Evolutionary conservation across 257 asterid species (phyloP).

Genomic region (Anisodus tanguticus): DNA sequence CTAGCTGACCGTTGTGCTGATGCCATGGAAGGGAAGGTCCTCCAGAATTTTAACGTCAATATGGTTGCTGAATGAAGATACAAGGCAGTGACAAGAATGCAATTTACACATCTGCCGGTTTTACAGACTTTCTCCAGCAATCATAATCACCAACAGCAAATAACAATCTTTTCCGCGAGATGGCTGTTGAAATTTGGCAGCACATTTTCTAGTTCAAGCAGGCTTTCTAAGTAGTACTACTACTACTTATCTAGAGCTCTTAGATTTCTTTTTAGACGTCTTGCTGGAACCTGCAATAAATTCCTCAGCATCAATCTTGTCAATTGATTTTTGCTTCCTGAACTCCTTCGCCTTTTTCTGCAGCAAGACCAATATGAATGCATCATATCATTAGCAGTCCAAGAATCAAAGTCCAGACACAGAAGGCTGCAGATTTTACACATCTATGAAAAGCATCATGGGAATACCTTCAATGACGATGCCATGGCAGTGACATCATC

Average conservation of each 20-base stretch:
- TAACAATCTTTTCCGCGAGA: neutral
- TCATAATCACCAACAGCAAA: neutral
- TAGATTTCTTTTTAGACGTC: slow-evolving; percentile 56
- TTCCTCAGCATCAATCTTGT: slow-evolving; percentile 66
- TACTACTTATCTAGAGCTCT: slow-evolving; percentile 32
- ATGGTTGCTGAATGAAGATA: neutral
- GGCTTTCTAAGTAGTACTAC: neutral
- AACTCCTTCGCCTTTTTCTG: slow-evolving; percentile 80
- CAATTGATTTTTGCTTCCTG: slow-evolving; percentile 53
- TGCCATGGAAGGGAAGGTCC: slow-evolving; percentile 20
- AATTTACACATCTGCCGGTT: neutral
- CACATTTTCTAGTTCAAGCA: neutral
- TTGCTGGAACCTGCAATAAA: slow-evolving; percentile 61
- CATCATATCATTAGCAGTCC: slow-evolving; percentile 6
- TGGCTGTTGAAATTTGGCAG: neutral
- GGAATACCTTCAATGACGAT: slow-evolving; percentile 66
- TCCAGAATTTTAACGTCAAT: neutral
- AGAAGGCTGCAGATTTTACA: neutral
- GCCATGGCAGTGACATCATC: slow-evolving; percentile 64
- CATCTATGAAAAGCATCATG: neutral
- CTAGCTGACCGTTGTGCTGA: slow-evolving; percentile 4
- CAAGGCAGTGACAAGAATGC: neutral
- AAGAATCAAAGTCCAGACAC: neutral
- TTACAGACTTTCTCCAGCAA: neutral
- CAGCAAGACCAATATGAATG: slow-evolving; percentile 26